These are phyloP conservation scores for Rhynchospora pubera DNA, from an alignment of 176 grass and related monocot genomes.

Conservation along the genomic window DNA sequence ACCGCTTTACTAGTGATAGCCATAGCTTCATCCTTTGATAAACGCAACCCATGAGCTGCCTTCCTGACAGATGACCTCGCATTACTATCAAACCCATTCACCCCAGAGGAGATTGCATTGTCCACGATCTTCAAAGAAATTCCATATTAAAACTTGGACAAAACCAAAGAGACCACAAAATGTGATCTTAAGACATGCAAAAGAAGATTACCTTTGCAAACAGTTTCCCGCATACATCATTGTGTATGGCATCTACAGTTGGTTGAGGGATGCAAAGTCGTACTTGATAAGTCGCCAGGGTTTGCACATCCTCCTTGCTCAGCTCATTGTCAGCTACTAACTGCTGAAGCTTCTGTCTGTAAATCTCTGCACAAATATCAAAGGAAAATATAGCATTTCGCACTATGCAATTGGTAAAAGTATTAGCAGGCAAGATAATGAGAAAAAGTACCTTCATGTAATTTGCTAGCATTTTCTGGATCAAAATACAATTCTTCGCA, in stretches of 20 bases:
- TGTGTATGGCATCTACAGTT: slow-evolving; percentile 62
- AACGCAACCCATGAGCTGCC: slow-evolving; percentile 66
- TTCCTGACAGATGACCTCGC: slow-evolving; percentile 70
- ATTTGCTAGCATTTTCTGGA: slow-evolving; percentile 79
- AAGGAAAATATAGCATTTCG: slow-evolving; percentile 24
- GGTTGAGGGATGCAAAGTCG: slow-evolving; percentile 89
- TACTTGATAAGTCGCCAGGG: slow-evolving; percentile 78
- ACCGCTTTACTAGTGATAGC: slow-evolving; percentile 88
- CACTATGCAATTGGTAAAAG: not conserved
- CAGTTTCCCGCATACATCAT: slow-evolving; percentile 77
- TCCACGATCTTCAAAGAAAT: slow-evolving; percentile 56
- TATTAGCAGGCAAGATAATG: slow-evolving; percentile 9
- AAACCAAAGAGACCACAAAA: slow-evolving; percentile 13
- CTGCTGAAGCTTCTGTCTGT: slow-evolving; percentile 95
- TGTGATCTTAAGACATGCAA: slow-evolving; percentile 15
- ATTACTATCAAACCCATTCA: slow-evolving; percentile 71
- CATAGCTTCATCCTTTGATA: slow-evolving; percentile 81
- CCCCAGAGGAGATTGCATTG: slow-evolving; percentile 65
- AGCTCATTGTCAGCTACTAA: slow-evolving; percentile 74
- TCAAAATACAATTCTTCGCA: slow-evolving; percentile 90
- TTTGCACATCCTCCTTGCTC: slow-evolving; percentile 75
- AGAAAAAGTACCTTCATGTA: slow-evolving; percentile 84
- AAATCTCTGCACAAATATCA: slow-evolving; percentile 66
- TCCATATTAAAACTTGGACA: slow-evolving; percentile 27
- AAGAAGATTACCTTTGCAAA: slow-evolving; percentile 73